Percentiles rank a stretch among this genome's conserved stretches.
Evolutionary conservation across 345 rosid species (phyloP).

Genomic region (Melaleuca quinquenervia): DNA sequence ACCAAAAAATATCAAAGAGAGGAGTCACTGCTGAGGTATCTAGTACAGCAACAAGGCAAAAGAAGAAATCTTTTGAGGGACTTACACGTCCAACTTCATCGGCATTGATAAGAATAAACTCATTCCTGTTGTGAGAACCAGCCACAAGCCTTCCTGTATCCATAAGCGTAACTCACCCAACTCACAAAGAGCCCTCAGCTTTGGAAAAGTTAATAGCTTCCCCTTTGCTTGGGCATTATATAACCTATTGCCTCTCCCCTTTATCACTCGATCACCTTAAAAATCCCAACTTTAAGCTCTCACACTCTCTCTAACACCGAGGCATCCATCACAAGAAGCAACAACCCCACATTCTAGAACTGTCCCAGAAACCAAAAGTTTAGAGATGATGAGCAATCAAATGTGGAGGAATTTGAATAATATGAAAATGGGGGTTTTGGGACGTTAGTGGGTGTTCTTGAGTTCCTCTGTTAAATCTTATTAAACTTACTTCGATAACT

Average conservation of each 20-base stretch:
- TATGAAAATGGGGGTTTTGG: neutral
- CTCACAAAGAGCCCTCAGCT: neutral
- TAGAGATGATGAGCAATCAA: neutral
- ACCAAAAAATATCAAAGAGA: neutral
- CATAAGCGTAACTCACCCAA: neutral
- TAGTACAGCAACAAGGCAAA: neutral
- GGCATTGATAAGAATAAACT: constrained; percentile 76
- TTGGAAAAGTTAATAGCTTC: neutral
- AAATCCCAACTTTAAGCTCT: neutral
- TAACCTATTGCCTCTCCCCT: neutral
- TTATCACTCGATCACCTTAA: neutral
- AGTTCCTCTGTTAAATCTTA: neutral
- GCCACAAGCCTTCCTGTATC: constrained; percentile 62
- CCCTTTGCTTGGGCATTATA: neutral
- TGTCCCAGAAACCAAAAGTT: neutral
- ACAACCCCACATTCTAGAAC: neutral
- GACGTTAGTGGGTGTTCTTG: neutral
- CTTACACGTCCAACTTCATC: constrained; percentile 71
- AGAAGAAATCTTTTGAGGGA: neutral
- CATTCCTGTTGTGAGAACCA: constrained; percentile 90
- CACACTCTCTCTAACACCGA: neutral
- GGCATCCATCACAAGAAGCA: neutral
- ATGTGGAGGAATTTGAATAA: neutral
- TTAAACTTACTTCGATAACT: neutral
- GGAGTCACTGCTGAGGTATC: neutral